Base-by-base conservation (phyloP, 1,284 basidiomycete genomes). In the Rhodotorula sp. region DNA sequence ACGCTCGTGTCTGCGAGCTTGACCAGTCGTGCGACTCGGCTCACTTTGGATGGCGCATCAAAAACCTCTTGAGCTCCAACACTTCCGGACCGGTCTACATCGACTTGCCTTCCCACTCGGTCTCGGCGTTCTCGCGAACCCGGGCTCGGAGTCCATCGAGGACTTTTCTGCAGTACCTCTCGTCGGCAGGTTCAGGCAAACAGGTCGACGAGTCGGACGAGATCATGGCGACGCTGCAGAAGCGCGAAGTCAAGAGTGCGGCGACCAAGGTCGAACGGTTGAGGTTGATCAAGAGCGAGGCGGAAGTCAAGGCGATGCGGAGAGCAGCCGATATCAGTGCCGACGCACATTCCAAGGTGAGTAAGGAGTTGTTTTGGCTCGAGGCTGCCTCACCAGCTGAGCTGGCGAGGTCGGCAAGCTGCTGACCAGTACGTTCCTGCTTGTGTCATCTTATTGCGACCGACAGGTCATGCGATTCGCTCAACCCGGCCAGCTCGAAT, bases 261-360 rank as follows among this genome's bases (percentile, higher is more conserved):
- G 80, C 80, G 45, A 74, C 86, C 0, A 85, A 88, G 73, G 80
- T 93, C 2, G 86, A 86, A 8, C 85, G 83, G 70, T 77, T 92
- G 65, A 83, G 91, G 14, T 81, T 84, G 21, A 83, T 92, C 69
- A 93, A 93, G 81, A 92, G 89, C 77, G 80, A 82, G 54, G 84
- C 84, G 5, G 91, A 93, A 79, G 86, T 89, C 69, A 80, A 78
- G 21, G 81, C 91, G 47, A 92, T 93, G 89, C 84, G 86, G 18
- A 80, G 82, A 57, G 90, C 91, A 5, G 91, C 89, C 19, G 87
- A 89, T 71, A 88, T 92, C 31, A 92, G 89, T 78, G 88, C 86
- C 10, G 84, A 84, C 23, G 90, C 90, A 4, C 89, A 92, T 78
- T 86, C 89, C 26, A 91, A 91, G 85, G 91, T 89, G 72, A 56